A percentile compares a stretch with the other conserved stretches of the same genome.
These are phyloP conservation scores for Citrus glauca DNA, from an alignment of 345 rosid genomes.

Conservation along the genomic window DNA sequence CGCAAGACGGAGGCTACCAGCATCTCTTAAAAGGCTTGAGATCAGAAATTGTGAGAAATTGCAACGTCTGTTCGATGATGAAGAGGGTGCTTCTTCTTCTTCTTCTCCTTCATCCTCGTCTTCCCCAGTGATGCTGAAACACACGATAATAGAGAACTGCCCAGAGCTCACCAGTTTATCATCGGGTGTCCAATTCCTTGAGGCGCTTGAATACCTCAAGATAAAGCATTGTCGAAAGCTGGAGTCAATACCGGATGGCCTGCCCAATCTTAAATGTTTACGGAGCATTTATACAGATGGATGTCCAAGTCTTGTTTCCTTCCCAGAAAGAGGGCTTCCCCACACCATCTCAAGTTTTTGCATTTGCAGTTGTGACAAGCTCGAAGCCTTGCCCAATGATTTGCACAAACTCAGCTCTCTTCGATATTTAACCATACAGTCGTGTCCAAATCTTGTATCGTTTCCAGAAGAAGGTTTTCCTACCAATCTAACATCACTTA, in stretches of 20 bases:
- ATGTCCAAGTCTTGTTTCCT: neutral
- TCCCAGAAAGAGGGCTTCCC: constrained; percentile 1
- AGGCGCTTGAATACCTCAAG: neutral
- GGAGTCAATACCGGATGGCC: neutral
- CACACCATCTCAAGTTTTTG: neutral
- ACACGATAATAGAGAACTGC: neutral
- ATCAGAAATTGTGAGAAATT: neutral
- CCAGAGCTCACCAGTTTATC: neutral
- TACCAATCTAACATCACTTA: neutral
- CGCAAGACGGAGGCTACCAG: neutral
- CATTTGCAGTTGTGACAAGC: too few relatives aligned
- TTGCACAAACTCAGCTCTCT: neutral
- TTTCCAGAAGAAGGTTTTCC: neutral
- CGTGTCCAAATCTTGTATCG: neutral
- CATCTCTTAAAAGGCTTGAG: neutral
- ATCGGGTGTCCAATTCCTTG: neutral
- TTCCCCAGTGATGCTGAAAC: neutral
- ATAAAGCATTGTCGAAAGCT: neutral
- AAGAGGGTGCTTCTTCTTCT: neutral
- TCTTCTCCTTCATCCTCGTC: neutral
- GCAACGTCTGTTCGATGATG: neutral
- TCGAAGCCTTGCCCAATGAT: neutral
- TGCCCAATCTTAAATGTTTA: neutral
- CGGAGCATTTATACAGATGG: accelerated
- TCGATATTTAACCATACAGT: accelerated